Base-by-base conservation (phyloP, 169 alveolate genomes). In the Perkinsus marinus region DNA sequence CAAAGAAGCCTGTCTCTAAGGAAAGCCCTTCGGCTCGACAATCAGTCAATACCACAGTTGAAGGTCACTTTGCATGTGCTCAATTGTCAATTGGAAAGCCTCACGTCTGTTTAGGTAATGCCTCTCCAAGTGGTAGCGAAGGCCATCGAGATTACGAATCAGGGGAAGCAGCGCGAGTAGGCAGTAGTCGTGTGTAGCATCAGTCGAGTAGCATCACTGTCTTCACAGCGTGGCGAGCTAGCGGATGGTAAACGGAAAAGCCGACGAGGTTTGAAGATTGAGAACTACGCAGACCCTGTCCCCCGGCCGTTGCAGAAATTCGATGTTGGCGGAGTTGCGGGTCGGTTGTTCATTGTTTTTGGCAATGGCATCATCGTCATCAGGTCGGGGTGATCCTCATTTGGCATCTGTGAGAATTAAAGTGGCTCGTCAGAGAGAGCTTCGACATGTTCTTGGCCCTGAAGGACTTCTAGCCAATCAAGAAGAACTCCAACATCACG, bases 161-260 rank as follows among this genome's bases (percentile, higher is more conserved):
- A 10, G 46, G 46, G 10, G 46, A 41, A 10, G 46, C 10, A n/a
- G n/a, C n/a, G n/a, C n/a, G n/a, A n/a, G n/a, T n/a, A n/a, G n/a
- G n/a, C n/a, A n/a, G n/a, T n/a, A n/a, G n/a, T n/a, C n/a, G n/a
- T n/a, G n/a, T n/a, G n/a, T n/a, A n/a, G n/a, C n/a, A n/a, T n/a
- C n/a, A n/a, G n/a, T n/a, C n/a, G n/a, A n/a, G n/a, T n/a, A n/a
- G n/a, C n/a, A n/a, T n/a, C n/a, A n/a, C n/a, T n/a, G n/a, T n/a
- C n/a, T n/a, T n/a, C n/a, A n/a, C n/a, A n/a, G n/a, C n/a, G 46
- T 41, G 46, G 46, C 10, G 46, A n/a, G 93, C 95, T 38, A 46
- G 95, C 93, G 90, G 93, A 95, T 79, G 96, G 96, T 93, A 91
- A 95, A 95, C 96, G 96, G n/a, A 98, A 97, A 13, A 91, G 94